Base-by-base conservation (phyloP, 352 stramenopile species). In the Globisporangium yorkense region DNA sequence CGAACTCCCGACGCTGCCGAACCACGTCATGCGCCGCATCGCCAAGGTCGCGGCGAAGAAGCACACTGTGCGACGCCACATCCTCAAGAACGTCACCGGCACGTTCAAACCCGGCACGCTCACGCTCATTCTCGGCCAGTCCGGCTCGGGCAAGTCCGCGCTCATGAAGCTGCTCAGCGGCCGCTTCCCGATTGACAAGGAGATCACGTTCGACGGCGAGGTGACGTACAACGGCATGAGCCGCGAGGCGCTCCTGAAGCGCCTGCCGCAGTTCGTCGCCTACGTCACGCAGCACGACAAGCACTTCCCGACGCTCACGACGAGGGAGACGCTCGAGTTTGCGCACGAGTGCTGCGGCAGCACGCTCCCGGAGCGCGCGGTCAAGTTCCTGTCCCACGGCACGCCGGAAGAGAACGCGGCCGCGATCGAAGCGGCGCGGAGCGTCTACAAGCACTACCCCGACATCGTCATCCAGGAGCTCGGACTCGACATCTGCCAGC, bases 91-190 rank as follows among this genome's bases (percentile, higher is more conserved):
- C 37, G 46, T 65, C 41, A 61, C 51, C 16, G 50, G 48, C 29
- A 41, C 54, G 13, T 84, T 87, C 60, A 65, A 71, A n/a, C 73
- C 76, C 0, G 72, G 77, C 13, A 80, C 70, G 0, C 55, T 84
- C 41, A 87, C 77, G 39, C 70, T 87, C n/a, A 66, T 87, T 29
- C 61, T 85, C 10, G 77, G 74, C 8, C 72, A 85, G 62, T 71
- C 65, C 2, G 66, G 66, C 18, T 82, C 76, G 4, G 76, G 74
- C 59, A 84, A 87, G 61, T 74, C 76, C 10, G 65, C 78, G 52
- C 57, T 84, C 37, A 74, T 88, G 62, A 85, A 87, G 62, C n/a
- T 80, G 5, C 61, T 88, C 16, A 75, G 67, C 46, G 72, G 72
- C 1, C 74, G 74, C 0, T 85, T 88, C 57, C 71, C 68, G 3